These are phyloP conservation scores for Gentiana straminea DNA, from an alignment of 257 asterid genomes.

Conservation along the genomic window DNA sequence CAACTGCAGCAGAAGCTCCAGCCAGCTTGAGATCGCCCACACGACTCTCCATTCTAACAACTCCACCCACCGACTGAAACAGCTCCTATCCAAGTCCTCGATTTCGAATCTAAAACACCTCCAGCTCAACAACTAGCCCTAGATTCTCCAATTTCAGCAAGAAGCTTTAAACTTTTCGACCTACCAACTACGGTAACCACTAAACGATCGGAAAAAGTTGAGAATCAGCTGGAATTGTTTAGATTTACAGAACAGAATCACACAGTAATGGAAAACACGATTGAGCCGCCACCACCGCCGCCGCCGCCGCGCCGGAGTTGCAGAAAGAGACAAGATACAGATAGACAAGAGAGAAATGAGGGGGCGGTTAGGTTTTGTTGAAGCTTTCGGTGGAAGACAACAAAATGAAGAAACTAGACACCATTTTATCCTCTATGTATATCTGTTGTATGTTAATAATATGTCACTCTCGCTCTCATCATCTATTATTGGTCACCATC, in stretches of 20 bases:
- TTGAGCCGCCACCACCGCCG: too few relatives aligned
- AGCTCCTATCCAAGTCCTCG: slow-evolving; percentile 9
- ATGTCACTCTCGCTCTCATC: too few relatives aligned
- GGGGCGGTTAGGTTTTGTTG: background rate
- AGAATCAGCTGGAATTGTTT: slow-evolving; percentile 7
- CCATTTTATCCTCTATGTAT: too few relatives aligned
- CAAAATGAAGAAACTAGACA: too few relatives aligned
- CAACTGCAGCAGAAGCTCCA: slow-evolving; percentile 14
- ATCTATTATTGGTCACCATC: too few relatives aligned
- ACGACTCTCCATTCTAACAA: slow-evolving; percentile 12
- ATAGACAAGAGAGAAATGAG: slow-evolving; percentile 1
- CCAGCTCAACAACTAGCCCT: slow-evolving; percentile 15
- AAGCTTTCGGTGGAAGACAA: slow-evolving; percentile 5
- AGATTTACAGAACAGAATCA: background rate
- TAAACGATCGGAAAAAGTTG: slow-evolving; percentile 4
- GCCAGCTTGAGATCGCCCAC: slow-evolving; percentile 15
- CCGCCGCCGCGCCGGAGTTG: too few relatives aligned
- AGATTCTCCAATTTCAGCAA: slow-evolving; percentile 3
- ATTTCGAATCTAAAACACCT: background rate
- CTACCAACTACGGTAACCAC: slow-evolving; percentile 3
- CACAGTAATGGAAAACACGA: slow-evolving; percentile 4
- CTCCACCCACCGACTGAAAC: slow-evolving; percentile 24
- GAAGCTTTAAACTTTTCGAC: background rate
- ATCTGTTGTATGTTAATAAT: too few relatives aligned
- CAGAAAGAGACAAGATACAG: background rate